Base-by-base conservation (phyloP, 225 moss, liverwort and hornwort genomes). In the Lunularia cruciata region DNA sequence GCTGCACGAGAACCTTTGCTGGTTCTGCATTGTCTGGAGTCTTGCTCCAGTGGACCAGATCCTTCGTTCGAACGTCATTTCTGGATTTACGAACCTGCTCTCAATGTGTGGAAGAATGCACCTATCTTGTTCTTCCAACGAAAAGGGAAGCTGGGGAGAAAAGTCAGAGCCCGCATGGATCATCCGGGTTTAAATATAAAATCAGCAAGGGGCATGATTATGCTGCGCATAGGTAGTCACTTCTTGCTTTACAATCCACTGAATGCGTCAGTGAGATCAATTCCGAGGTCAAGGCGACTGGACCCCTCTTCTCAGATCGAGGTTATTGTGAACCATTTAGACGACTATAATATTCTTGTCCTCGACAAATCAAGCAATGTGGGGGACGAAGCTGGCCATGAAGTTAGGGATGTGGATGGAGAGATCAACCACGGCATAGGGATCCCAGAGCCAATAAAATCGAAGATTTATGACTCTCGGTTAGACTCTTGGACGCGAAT, bases 161-260 rank as follows among this genome's bases (percentile, higher is more conserved):
- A 16, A 42, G 63, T 30, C 27, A 35, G 26, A 72, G 68, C 49
- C 38, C 64, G 18, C 37, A 34, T 22, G 37, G 11, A 6, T 69
- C n/a, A n/a, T n/a, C n/a, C n/a, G n/a, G n/a, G n/a, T n/a, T n/a
- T n/a, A n/a, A n/a, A n/a, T n/a, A n/a, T n/a, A n/a, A n/a, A n/a
- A n/a, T n/a, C n/a, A n/a, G n/a, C n/a, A n/a, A n/a, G n/a, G n/a
- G n/a, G n/a, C n/a, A n/a, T n/a, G n/a, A n/a, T n/a, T n/a, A n/a
- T n/a, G n/a, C n/a, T n/a, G n/a, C n/a, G n/a, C n/a, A n/a, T n/a
- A n/a, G n/a, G n/a, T n/a, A n/a, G 16, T 14, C 64, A 58, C 18
- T 64, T 81, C 15, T 57, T 76, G 69, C 42, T 76, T 10, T 70
- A 62, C 81, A 81, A 81, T 37, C 81, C 81, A n/a, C 25, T 76